Base-by-base conservation (phyloP, 108 stramenopile genomes). In the Cyclostephanos invisitatus region DNA sequence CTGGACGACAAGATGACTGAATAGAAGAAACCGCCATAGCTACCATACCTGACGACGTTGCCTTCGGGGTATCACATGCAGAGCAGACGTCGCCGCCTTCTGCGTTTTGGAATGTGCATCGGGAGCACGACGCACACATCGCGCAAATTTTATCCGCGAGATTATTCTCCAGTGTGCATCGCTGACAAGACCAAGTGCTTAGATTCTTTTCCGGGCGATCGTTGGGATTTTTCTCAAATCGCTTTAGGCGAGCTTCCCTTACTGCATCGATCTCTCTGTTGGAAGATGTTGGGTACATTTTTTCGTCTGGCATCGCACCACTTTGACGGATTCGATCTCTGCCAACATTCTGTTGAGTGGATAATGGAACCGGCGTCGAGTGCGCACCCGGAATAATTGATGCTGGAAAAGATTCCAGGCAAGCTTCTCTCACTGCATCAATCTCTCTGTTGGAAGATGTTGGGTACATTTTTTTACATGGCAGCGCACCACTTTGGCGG, bases 241-340 rank as follows among this genome's bases (percentile, higher is more conserved):
- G 50, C 35, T 37, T 60, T 1, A 72, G 62, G 8, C 71, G 71
- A 64, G 71, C 71, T 53, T 72, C 50, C n/a, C 71, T 62, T 54
- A 72, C 51, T 53, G 37, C 49, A 28, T 71, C 70, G 22, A 46
- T 62, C 14, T 62, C 70, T 51, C 14, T 36, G 27, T 50, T 62
- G 40, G 67, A 28, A 24, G 38, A 53, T 67, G 49, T 44, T 35
- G 65, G 65, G 36, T 27, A 44, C 20, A 54, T 67, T 58, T 17
- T 58, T 15, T 29, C 56, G 15, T 17, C 25, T 29, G 56, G 29
- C 28, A 1, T 58, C 28, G 7, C 12, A 10, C 27, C 25, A 58
- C 56, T 58, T 58, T 29, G 28, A 58, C 1, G 11, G 54, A 55
- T 22, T 55, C 24, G 21, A 20, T 21, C 54, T 55, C 54, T 55